Percentiles rank a stretch among this genome's conserved stretches.
Conservation (phyloP, 2,329 filamentous ascomycete genomes). For the Ploettnerulaceae sp. region DNA sequence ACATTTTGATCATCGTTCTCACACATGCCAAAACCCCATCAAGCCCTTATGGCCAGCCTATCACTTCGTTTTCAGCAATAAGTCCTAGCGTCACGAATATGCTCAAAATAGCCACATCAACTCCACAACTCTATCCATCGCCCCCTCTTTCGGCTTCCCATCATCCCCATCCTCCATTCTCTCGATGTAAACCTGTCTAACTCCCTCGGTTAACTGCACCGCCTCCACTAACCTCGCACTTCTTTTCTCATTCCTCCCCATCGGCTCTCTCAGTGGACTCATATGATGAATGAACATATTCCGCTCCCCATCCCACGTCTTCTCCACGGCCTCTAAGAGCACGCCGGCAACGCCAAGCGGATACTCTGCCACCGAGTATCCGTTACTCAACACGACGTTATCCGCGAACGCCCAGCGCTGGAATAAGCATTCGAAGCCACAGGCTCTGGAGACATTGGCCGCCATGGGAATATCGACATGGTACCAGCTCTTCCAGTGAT, state of each 20-base stretch:
- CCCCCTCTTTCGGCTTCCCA: no score
- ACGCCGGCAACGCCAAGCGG: slow-evolving; percentile 14
- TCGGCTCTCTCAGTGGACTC: slow-evolving; percentile 45
- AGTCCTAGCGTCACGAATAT: no score
- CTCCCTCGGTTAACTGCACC: no score
- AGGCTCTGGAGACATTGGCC: slow-evolving; percentile 17
- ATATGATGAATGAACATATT: slow-evolving; percentile 43
- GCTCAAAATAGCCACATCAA: no score
- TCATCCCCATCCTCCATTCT: no score
- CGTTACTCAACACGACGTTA: slow-evolving; percentile 41
- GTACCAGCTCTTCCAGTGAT: slow-evolving; percentile 30
- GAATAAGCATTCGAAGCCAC: slow-evolving; percentile 35
- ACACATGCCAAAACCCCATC: no score
- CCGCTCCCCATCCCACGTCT: slow-evolving; percentile 39
- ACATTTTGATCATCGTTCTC: no score
- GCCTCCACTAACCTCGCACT: slow-evolving; percentile 23
- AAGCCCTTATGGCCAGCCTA: no score
- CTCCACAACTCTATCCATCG: no score
- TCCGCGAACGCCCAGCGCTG: slow-evolving; percentile 41
- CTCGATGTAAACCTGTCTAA: no score
- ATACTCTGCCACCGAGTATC: slow-evolving; percentile 34
- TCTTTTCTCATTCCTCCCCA: slow-evolving; percentile 47
- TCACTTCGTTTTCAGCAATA: no score
- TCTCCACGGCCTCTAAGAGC: slow-evolving; percentile 35
- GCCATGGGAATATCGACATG: slow-evolving; percentile 20